Evolutionary conservation across 768 basidiomycete species (phyloP), one percentile per base, ranked within the genome.

Genomic region (Sistotremastrum niveocremeum): DNA sequence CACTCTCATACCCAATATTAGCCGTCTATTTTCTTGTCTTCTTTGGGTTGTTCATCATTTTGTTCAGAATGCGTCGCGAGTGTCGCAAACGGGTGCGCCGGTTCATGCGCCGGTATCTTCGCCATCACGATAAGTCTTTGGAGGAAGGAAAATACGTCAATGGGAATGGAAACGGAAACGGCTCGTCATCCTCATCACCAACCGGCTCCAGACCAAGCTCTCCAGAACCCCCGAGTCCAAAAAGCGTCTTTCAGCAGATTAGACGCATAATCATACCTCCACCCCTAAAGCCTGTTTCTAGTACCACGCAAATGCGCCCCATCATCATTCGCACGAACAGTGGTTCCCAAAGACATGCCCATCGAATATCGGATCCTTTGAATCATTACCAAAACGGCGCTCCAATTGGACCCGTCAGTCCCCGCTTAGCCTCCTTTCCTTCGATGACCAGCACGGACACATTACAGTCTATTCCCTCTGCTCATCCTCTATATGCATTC

Each of bases 1-100:
- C 32, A 76, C 80, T 1, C 72, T 87, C 84, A 4, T 76, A 76
- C 6, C 66, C 82, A 20, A 57, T 76, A n/a, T 63, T 81, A 53
- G 51, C 84, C 6, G 67, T 81, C 54, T 81, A 76, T 57, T 48
- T 70, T 10, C 49, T 70, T 47, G 49, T 73, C 28, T 52, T 75
- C 30, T 59, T 65, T 36, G 39, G 75, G 36, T 37, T 78, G 28
- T 46, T 70, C 10, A 58, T 71, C 40, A 50, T 78, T 37, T 57
- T 60, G 29, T 76, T 67, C 49, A 79, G 83, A 4, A 56, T 88
- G 48, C 75, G 82, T 32, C 72, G 76, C 41, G 67, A 68, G 35
- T 55, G 83, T 7, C 66, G 76, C 12, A 56, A 65, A 3, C 61
- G 65, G 12, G 39, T 65, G n/a, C 66, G 67, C 31, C 61, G 67